These are phyloP conservation scores for Stagonosporopsis vannaccii DNA, from an alignment of 2,329 filamentous ascomycete species.

Conservation along the genomic window DNA sequence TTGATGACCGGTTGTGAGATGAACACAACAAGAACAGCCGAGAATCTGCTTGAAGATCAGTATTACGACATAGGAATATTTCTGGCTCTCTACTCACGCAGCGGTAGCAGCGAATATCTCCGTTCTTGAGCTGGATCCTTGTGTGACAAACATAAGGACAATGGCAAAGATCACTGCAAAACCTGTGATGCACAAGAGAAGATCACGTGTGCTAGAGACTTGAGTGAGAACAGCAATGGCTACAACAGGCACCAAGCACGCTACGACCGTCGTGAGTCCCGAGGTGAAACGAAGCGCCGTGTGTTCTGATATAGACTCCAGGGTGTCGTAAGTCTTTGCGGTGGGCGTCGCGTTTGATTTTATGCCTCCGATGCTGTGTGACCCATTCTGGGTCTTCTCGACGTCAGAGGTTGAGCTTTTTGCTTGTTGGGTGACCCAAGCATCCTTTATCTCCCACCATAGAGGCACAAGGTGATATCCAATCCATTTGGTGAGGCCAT, in stretches of 20 bases:
- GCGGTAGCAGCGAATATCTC: conserved; percentile 24
- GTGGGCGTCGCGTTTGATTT: neutral
- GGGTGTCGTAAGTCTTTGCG: neutral
- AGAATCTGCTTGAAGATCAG: neutral
- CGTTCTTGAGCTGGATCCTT: conserved; percentile 14
- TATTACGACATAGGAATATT: neutral
- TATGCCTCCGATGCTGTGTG: too few relatives aligned
- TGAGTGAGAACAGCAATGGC: conserved; percentile 2
- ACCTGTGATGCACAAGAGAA: neutral
- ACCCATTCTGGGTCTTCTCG: neutral
- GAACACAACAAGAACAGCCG: conserved; percentile 3
- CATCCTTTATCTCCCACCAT: neutral
- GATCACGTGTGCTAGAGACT: neutral
- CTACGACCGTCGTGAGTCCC: neutral
- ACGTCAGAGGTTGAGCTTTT: neutral
- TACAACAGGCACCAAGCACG: neutral
- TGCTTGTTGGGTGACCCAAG: neutral
- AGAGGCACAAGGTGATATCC: neutral
- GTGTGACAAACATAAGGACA: conserved; percentile 12
- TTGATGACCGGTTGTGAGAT: conserved; percentile 1
- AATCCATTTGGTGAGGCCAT: neutral
- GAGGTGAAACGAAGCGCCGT: neutral
- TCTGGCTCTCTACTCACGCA: conserved; percentile 9
- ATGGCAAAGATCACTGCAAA: conserved; percentile 9
- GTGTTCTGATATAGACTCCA: neutral